Percentiles rank a stretch among this genome's conserved stretches.
These are phyloP conservation scores for Pyracantha coccinea DNA, from an alignment of 331 rosid species.

Conservation along the genomic window DNA sequence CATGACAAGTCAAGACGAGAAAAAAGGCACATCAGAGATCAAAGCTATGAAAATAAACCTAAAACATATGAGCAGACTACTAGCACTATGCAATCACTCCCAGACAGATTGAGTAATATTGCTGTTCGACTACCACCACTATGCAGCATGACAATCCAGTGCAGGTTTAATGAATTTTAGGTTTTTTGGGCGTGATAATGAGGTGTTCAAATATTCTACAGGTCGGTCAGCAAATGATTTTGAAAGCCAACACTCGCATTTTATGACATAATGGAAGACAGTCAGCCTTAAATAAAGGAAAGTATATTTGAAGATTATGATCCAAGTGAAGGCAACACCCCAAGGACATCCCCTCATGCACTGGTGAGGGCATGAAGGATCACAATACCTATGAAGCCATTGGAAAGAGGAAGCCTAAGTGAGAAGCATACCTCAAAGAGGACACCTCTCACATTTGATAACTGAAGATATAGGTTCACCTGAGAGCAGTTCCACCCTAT, in stretches of 20 bases:
- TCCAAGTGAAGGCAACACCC: neutral
- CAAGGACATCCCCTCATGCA: neutral
- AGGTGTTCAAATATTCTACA: neutral
- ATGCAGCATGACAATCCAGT: neutral
- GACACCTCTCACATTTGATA: conserved; percentile 76
- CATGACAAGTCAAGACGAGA: neutral
- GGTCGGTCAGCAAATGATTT: neutral
- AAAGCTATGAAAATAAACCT: too few species aligned
- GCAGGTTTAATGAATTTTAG: neutral
- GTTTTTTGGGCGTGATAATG: neutral
- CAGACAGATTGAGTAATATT: neutral
- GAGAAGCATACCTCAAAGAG: conserved; percentile 94
- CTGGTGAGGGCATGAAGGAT: conserved; percentile 34
- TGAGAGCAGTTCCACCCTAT: conserved; percentile 54
- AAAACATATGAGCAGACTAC: neutral
- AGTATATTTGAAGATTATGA: neutral
- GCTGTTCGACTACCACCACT: neutral
- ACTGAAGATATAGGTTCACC: conserved; percentile 51
- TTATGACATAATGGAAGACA: neutral
- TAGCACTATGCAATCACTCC: neutral
- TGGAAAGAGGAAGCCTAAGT: conserved; percentile 54
- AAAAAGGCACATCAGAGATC: too few species aligned
- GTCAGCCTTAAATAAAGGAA: neutral
- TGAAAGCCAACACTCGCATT: neutral
- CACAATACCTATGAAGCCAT: conserved; percentile 33